Conservation (phyloP, 2,329 filamentous ascomycete genomes). For the Ascochyta fabae region DNA sequence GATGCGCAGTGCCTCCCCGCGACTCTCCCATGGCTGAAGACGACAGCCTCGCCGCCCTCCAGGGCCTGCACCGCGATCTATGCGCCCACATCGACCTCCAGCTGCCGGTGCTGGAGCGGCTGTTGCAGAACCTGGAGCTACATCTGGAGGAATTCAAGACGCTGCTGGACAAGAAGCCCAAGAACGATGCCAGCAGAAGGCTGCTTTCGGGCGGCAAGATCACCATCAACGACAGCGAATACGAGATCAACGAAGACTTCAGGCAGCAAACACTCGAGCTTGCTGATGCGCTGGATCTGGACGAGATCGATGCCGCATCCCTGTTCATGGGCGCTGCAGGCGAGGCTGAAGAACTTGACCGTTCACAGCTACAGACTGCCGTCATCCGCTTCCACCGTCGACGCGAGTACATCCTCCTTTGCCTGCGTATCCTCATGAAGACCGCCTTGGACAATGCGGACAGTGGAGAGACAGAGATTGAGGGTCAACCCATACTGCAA, state of each 20-base stretch:
- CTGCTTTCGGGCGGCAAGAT: constrained; percentile 69
- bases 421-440: constrained; percentile 78
- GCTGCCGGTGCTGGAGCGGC: constrained; percentile 72
- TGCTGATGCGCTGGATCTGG: constrained; percentile 86
- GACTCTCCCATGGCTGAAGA: constrained; percentile 69
- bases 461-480: constrained; percentile 28
- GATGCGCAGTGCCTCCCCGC: constrained; percentile 36
- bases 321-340: constrained; percentile 77
- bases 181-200: constrained; percentile 74
- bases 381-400: constrained; percentile 89
- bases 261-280: constrained; percentile 81
- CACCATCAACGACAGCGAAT: constrained; percentile 73
- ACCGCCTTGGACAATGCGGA: constrained; percentile 60
- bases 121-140: constrained; percentile 68
- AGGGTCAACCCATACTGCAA: constrained; percentile 31
- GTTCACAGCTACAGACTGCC: constrained; percentile 76
- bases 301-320: constrained; percentile 83
- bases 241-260: constrained; percentile 84
- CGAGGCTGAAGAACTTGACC: constrained; percentile 71
- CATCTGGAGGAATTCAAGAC: constrained; percentile 71
- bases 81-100: constrained; percentile 75
- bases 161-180: constrained; percentile 75
- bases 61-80: constrained; percentile 86
- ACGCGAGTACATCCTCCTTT: constrained; percentile 82
- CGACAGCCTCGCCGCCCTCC: constrained; percentile 76